phyloP scores from a whole-genome alignment of 805 yeast species.

The Metschnikowia koreensis region DNA sequence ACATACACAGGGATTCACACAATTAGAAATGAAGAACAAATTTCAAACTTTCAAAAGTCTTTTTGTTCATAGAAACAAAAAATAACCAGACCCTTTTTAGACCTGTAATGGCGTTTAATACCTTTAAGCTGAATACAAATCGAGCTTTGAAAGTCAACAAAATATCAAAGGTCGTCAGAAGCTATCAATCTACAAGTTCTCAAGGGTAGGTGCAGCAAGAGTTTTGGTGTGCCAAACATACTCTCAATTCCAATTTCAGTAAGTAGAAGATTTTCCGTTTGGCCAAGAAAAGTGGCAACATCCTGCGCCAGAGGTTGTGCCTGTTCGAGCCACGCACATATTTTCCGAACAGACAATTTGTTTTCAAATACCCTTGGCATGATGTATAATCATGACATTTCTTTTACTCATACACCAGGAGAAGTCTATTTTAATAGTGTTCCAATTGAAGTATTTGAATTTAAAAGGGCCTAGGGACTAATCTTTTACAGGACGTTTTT shows the following conservation, averaged over 20 bases:
- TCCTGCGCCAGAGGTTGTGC: conserved; percentile 1
- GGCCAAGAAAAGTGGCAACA: conserved; percentile 7
- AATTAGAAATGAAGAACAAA: not conserved
- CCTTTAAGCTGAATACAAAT: too few relatives aligned
- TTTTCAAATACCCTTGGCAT: not conserved
- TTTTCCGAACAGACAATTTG: not conserved
- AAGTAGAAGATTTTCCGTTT: conserved; percentile 5
- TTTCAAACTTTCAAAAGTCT: not conserved
- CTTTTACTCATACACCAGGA: too few relatives aligned
- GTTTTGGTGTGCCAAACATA: not conserved
- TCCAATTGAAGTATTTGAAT: too few relatives aligned
- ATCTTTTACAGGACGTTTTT: too few relatives aligned
- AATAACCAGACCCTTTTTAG: not conserved
- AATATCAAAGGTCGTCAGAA: not conserved
- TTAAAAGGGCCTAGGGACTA: not conserved
- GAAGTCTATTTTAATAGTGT: too few relatives aligned
- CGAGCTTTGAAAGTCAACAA: too few relatives aligned
- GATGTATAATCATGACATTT: too few relatives aligned
- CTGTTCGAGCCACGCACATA: conserved; percentile 1
- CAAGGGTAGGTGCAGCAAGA: conserved; percentile 9
- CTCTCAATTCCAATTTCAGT: conserved; percentile 6
- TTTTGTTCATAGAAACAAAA: not conserved
- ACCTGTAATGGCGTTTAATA: too few relatives aligned
- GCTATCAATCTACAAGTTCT: not conserved
- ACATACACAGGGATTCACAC: not conserved